Conservation (phyloP, 257 asterid species). For the Gentiana macrophylla region DNA sequence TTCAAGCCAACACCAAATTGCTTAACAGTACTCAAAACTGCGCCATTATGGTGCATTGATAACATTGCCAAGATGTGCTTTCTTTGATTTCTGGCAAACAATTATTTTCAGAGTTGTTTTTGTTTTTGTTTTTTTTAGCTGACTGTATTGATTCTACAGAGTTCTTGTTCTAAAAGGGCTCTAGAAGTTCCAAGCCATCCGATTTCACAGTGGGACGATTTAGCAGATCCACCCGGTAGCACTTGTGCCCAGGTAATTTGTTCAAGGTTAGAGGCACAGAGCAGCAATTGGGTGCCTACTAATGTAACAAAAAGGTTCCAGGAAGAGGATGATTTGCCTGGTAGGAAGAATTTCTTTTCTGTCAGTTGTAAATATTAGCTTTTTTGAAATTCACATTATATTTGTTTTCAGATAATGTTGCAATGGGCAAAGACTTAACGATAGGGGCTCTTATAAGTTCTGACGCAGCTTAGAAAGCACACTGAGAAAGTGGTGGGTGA, state of each 20-base stretch:
- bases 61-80: too few relatives aligned
- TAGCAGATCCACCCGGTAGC: constrained; percentile 28
- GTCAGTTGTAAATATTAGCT: background rate
- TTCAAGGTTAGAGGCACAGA: constrained; percentile 24
- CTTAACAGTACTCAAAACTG: too few relatives aligned
- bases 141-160: constrained; percentile 15
- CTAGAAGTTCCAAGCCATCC: constrained; percentile 29
- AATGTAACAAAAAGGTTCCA: constrained; percentile 14
- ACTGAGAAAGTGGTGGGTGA: constrained; percentile 8
- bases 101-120: too few relatives aligned
- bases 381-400: background rate
- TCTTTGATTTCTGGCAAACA: too few relatives aligned
- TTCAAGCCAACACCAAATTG: too few relatives aligned
- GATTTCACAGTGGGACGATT: constrained; percentile 28
- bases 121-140: background rate
- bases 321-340: constrained; percentile 17
- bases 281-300: constrained; percentile 24
- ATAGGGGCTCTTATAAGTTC: constrained; percentile 16
- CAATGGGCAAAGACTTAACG: constrained; percentile 27
- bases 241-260: constrained; percentile 35
- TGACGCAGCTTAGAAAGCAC: constrained; percentile 19
- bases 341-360: constrained; percentile 14
- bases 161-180: constrained; percentile 38
- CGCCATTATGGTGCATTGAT: too few relatives aligned
- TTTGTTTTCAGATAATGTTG: constrained; percentile 13